Evolutionary conservation across 768 basidiomycete genomes (phyloP).

Genomic region (Melanogaster broomeanus): DNA sequence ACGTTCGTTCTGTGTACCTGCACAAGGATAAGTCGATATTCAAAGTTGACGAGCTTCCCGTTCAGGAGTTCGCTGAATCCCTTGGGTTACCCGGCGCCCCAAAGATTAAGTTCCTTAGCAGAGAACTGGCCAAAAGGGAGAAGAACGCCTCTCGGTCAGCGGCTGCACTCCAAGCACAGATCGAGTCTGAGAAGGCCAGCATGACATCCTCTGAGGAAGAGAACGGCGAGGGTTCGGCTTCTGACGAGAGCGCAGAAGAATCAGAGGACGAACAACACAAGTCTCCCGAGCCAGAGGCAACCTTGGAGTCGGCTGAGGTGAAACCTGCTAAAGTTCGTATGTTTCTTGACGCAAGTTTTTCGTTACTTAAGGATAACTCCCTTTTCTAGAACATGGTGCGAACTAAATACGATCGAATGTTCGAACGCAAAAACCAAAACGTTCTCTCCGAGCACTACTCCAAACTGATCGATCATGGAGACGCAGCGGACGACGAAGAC

Average conservation of each 20-base stretch:
- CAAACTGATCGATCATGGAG: slow-evolving; percentile 77
- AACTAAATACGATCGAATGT: slow-evolving; percentile 98
- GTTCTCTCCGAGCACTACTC: slow-evolving; percentile 89
- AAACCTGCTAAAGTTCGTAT: slow-evolving; percentile 45
- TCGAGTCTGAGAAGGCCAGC: slow-evolving; percentile 20
- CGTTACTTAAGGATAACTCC: background rate
- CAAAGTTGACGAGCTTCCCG: slow-evolving; percentile 79
- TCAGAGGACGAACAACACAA: slow-evolving; percentile 18
- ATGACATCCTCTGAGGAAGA: slow-evolving; percentile 19
- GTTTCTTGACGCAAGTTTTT: background rate
- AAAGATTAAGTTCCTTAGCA: slow-evolving; percentile 85
- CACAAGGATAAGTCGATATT: slow-evolving; percentile 96
- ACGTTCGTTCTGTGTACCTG: slow-evolving; percentile 87
- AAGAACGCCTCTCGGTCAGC: slow-evolving; percentile 69
- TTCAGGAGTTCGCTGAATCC: slow-evolving; percentile 83
- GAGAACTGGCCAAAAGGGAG: slow-evolving; percentile 67
- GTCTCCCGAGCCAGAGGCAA: slow-evolving; percentile 1
- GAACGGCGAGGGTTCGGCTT: slow-evolving; percentile 10
- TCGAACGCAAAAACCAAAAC: slow-evolving; percentile 92
- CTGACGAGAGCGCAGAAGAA: slow-evolving; percentile 28
- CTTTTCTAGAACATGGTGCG: slow-evolving; percentile 49
- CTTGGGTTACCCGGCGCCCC: slow-evolving; percentile 93
- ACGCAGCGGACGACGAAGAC: slow-evolving; percentile 51
- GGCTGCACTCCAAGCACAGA: slow-evolving; percentile 36
- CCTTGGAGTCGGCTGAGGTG: background rate